Percentiles rank a stretch among this genome's conserved stretches.
Conservation (phyloP, 805 yeast species). For the Kluyveromyces starmeri region DNA sequence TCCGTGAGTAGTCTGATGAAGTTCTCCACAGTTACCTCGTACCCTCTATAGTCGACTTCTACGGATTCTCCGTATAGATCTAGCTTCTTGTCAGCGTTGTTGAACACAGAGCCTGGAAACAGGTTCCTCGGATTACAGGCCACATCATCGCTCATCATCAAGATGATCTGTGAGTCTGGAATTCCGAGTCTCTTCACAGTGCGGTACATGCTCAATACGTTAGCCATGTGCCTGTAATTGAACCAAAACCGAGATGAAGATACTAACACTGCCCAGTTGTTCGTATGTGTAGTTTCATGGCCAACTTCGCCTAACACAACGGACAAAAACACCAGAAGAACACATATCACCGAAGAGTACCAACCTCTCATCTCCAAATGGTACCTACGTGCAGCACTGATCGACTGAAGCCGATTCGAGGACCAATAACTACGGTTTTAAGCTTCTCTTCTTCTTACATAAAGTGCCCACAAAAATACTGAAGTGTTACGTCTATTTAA, state of each 20-base stretch:
- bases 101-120: slow-evolving; percentile 92
- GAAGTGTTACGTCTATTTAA: too few species aligned
- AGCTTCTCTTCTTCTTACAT: too few species aligned
- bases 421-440: too few species aligned
- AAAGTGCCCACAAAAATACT: too few species aligned
- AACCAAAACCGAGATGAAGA: slow-evolving; percentile 98
- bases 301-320: slow-evolving; percentile 1
- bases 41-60: slow-evolving; percentile 95
- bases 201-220: slow-evolving; percentile 85
- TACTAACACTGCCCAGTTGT: slow-evolving; percentile 78
- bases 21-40: slow-evolving; percentile 96
- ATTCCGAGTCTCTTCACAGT: slow-evolving; percentile 94
- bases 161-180: slow-evolving; percentile 93
- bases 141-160: slow-evolving; percentile 94
- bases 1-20: slow-evolving; percentile 89
- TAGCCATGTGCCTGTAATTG: slow-evolving; percentile 96
- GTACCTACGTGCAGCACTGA: too few species aligned
- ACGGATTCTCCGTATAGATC: slow-evolving; percentile 91
- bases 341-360: not conserved
- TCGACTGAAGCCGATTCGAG: too few species aligned
- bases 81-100: slow-evolving; percentile 82
- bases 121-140: slow-evolving; percentile 96
- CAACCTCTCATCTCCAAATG: not conserved
- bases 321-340: not conserved
- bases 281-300: slow-evolving; percentile 38